Evolutionary conservation across 2,329 filamentous ascomycete species (phyloP), one percentile per base, ranked within the genome.

Genomic region (Bipolaris sorokiniana): DNA sequence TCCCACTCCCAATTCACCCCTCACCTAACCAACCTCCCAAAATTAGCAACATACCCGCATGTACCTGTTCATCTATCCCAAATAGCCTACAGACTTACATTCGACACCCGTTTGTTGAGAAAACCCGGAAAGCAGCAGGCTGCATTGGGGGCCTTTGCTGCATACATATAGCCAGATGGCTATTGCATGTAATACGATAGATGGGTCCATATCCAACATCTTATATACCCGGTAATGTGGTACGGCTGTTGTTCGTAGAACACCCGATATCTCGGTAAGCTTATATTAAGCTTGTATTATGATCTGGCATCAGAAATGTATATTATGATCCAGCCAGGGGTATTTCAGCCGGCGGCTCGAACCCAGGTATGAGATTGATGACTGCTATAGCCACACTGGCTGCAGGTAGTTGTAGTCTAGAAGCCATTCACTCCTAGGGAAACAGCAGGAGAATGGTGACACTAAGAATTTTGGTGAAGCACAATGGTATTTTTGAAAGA

Each of bases 311-410:
- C 38, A 41, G 3, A 13, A 13, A 11, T 26, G 26, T 7, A 31
- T 45, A 31, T 31, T 6, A 13, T 11, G 26, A 16, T 26, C n/a
- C 3, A n/a, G n/a, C 26, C 16, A 31, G 42, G n/a, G 18, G 20
- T 37, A 48, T 33, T 26, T 48, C 45, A 48, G 33, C 45, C 45
- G 45, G 31, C 45, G 45, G 45, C 18, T 37, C 33, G 33, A 48
- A 37, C 3, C 13, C 16, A 33, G 45, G n/a, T 9, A 20, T 23
- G 45, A 5, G 28, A 23, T 26, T 16, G 31, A 16, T 10, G 13
- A 1, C 16, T 38, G n/a, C n/a, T 38, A 16, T 18, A 16, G n/a
- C 7, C 16, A n/a, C 7, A 16, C 5, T 45, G 3, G 3, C 11
- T 13, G 23, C 7, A 7, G 26, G 13, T 7, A 20, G 6, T 18